These are phyloP conservation scores for Phylloporus gajari DNA, from an alignment of 1,284 basidiomycete species.

Conservation along the genomic window DNA sequence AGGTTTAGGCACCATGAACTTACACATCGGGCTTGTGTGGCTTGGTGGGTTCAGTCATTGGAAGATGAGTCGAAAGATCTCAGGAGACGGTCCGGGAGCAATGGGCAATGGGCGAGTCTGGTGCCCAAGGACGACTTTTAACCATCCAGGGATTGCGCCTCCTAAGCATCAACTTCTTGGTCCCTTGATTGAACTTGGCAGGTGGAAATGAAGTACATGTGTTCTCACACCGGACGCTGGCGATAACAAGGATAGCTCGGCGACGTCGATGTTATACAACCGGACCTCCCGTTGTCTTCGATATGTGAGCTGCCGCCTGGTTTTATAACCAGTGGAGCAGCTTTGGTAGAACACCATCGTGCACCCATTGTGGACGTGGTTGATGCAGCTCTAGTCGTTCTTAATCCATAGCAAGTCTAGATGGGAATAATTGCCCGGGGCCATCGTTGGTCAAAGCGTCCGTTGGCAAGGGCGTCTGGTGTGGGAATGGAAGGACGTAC, in stretches of 20 bases:
- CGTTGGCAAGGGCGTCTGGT: neutral
- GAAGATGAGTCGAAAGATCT: neutral
- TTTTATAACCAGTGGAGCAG: constrained; percentile 4
- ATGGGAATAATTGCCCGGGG: too few species aligned
- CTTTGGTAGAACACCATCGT: neutral
- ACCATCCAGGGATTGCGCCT: constrained; percentile 4
- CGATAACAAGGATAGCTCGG: constrained; percentile 30
- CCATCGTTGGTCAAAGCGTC: too few species aligned
- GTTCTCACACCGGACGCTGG: constrained; percentile 23
- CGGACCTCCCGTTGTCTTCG: too few species aligned
- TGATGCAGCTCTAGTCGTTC: too few species aligned
- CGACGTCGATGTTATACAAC: constrained; percentile 1
- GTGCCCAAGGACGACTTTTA: constrained; percentile 1
- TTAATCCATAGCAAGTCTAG: too few species aligned
- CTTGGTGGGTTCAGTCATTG: neutral
- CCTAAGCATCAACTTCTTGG: constrained; percentile 8
- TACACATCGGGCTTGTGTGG: neutral
- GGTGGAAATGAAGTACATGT: constrained; percentile 6
- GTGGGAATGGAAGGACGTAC: neutral
- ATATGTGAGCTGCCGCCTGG: neutral
- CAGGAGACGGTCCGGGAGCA: neutral
- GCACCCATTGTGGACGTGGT: neutral
- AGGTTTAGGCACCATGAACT: neutral
- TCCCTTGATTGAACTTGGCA: constrained; percentile 11
- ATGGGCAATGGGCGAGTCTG: neutral